Conservation (phyloP, 768 basidiomycete genomes). For the Naganishia randhawae region DNA sequence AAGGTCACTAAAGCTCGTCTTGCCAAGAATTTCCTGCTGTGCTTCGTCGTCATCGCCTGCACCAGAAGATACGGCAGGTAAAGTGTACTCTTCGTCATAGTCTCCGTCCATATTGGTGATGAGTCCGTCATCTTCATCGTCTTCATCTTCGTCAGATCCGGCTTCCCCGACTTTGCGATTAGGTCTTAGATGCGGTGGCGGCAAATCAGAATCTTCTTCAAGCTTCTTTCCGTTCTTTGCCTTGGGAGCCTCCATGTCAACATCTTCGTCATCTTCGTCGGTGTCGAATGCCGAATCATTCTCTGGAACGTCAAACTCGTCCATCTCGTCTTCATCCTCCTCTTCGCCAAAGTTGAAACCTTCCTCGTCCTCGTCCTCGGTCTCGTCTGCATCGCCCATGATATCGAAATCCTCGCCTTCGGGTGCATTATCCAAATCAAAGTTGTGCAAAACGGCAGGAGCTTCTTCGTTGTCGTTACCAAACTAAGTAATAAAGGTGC, state of each 20-base stretch:
- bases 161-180: conserved; percentile 33
- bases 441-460: conserved; percentile 36
- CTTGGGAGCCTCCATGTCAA: conserved; percentile 35
- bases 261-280: conserved; percentile 35
- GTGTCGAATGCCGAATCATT: conserved; percentile 22
- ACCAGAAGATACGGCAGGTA: conserved; percentile 40
- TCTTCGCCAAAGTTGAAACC: conserved; percentile 32
- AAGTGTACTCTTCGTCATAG: conserved; percentile 43
- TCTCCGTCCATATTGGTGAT: conserved; percentile 47
- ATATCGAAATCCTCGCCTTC: conserved; percentile 37
- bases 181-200: conserved; percentile 40
- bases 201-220: conserved; percentile 36
- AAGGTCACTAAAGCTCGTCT: conserved; percentile 46
- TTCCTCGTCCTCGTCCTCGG: background rate
- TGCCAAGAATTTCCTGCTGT: conserved; percentile 47
- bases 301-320: conserved; percentile 30
- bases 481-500: conserved; percentile 1
- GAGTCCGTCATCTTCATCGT: conserved; percentile 42
- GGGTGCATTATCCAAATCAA: conserved; percentile 46
- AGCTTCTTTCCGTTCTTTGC: conserved; percentile 34
- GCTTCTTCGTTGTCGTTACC: conserved; percentile 20
- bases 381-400: conserved; percentile 31
- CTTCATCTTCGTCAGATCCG: conserved; percentile 29
- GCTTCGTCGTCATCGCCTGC: conserved; percentile 35
- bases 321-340: conserved; percentile 35